A percentile compares a stretch with the other conserved stretches of the same genome.
phyloP scores from a whole-genome alignment of 2,329 filamentous ascomycete genomes.

The Neopestalotiopsis rosae region DNA sequence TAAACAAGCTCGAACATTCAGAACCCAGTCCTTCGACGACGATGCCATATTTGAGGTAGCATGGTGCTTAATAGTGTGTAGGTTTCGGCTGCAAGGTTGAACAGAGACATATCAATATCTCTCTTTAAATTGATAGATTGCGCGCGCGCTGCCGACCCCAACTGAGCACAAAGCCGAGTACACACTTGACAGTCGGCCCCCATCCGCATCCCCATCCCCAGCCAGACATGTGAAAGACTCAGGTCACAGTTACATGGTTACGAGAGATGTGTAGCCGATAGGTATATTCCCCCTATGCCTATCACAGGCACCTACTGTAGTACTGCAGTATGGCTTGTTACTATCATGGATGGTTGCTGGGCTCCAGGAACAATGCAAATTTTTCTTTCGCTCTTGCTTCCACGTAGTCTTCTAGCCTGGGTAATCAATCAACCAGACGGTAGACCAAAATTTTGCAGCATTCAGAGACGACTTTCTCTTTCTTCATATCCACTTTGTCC shows the following conservation, averaged over 20 bases:
- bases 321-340: too few species aligned
- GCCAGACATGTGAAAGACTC: too few species aligned
- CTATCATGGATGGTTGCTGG: too few species aligned
- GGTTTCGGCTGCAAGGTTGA: constrained; percentile 9
- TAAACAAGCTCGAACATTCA: not conserved
- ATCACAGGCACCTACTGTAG: too few species aligned
- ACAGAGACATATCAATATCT: not conserved
- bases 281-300: too few species aligned
- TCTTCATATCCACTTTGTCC: constrained; percentile 10
- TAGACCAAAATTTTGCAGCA: constrained; percentile 1
- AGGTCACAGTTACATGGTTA: too few species aligned
- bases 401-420: not conserved
- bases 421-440: not conserved
- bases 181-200: too few species aligned
- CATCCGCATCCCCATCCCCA: too few species aligned
- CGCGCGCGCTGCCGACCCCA: too few species aligned
- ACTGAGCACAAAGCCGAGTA: too few species aligned
- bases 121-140: not conserved
- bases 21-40: not conserved
- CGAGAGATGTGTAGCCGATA: too few species aligned
- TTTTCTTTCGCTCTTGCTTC: not conserved
- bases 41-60: not conserved
- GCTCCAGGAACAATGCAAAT: not conserved
- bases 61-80: not conserved
- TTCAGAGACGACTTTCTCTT: not conserved